Evolutionary conservation across 2,329 filamentous ascomycete species (phyloP).

Genomic region (Xenosphaeropsis pyriputrescens): DNA sequence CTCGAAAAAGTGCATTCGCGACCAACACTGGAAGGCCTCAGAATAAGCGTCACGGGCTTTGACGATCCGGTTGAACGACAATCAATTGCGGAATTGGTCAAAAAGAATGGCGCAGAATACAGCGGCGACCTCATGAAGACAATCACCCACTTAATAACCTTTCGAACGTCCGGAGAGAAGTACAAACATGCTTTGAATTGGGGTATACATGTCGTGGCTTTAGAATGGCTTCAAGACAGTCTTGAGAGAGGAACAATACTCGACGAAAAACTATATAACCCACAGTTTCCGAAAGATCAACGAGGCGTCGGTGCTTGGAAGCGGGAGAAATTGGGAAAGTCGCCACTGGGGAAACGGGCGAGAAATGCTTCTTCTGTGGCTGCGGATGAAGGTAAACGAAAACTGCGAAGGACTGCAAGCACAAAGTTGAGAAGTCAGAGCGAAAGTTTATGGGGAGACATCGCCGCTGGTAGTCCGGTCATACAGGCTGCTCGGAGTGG

Average conservation of each 20-base stretch:
- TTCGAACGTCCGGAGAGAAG: constrained; percentile 70
- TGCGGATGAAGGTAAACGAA: constrained; percentile 50
- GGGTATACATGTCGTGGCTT: constrained; percentile 63
- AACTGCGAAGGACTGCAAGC: constrained; percentile 77
- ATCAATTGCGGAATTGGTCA: constrained; percentile 45
- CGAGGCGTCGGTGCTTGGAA: constrained; percentile 70
- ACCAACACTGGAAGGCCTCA: constrained; percentile 45
- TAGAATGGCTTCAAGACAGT: constrained; percentile 78
- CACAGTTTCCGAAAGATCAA: constrained; percentile 49
- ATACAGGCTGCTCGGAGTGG: constrained; percentile 14
- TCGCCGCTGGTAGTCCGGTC: constrained; percentile 38
- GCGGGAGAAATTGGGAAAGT: constrained; percentile 29
- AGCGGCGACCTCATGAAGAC: constrained; percentile 73
- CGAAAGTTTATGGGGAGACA: constrained; percentile 81
- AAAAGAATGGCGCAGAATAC: constrained; percentile 69
- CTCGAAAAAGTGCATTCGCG: constrained; percentile 55
- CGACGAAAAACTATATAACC: constrained; percentile 76
- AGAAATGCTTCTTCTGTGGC: constrained; percentile 31
- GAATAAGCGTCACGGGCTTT: constrained; percentile 57
- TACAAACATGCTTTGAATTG: constrained; percentile 78
- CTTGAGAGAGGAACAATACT: constrained; percentile 78
- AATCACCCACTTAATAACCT: constrained; percentile 79
- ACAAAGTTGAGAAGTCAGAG: constrained; percentile 68
- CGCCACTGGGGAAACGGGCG: constrained; percentile 40
- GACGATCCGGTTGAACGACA: constrained; percentile 52